Evolutionary conservation across 495 filamentous ascomycete species (phyloP), one percentile per base, ranked within the genome.

Genomic region (Trichoderma gamsii): DNA sequence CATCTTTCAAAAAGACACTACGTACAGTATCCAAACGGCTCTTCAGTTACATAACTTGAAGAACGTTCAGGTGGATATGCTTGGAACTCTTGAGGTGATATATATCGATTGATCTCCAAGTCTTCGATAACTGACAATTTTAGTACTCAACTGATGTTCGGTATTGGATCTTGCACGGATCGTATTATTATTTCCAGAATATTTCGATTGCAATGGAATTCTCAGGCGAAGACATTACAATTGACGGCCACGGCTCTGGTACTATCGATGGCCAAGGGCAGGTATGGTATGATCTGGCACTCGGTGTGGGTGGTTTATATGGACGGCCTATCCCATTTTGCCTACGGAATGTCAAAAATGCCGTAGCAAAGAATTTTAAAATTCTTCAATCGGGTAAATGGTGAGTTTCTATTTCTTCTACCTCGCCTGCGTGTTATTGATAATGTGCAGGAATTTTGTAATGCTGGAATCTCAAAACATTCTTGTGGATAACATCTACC

Each of bases 111-210:
- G 65, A 75, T 73, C 49, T 77, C n/a, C n/a, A 71, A 15, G 32
- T 68, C 21, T 63, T 63, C 29, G 4, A 29, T 29, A 29, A 41
- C 16, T 21, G 63, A 67, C 23, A 41, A n/a, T 1, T 16, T 13
- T 46, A 41, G 49, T 68, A 46, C 16, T 66, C 64, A 21, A 66
- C 64, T 5, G 74, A 82, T 65, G 75, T 81, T 6, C 51, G 68
- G 11, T 81, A 81, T 70, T 81, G 80, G 79, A 76, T 79, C 3
- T 72, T 73, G 2, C 70, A 80, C 66, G 76, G 73, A 66, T 76
- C 79, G 51, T 72, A 72, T 0, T 72, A 81, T 0, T 76, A 75
- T 29, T 78, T 79, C 61, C 80, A 82, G 68, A 78, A 82, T 44
- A 78, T 79, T 63, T 70, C 74, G 74, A 67, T 83, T 78, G 41